Evolutionary conservation across 1,284 basidiomycete genomes (phyloP), one percentile per base, ranked within the genome.

Genomic region (Athelia sp.): DNA sequence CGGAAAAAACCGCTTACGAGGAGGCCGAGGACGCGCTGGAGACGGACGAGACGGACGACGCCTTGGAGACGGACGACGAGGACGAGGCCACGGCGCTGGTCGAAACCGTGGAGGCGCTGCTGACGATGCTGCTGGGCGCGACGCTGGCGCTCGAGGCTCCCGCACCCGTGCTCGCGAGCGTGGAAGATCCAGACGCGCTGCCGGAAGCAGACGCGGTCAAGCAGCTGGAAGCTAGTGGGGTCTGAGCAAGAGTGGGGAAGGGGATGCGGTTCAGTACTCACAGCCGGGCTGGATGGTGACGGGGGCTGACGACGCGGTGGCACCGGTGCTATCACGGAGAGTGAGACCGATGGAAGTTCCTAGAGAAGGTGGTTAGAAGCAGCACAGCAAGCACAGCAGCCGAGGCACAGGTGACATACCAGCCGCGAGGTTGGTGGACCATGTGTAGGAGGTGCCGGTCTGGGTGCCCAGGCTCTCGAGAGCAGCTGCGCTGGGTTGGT

Each of bases 241-340:
- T 36, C 4, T 18, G 47, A 51, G 43, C 48, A 46, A 24, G 43
- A 49, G 14, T 10, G 43, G 4, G 19, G 29, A 45, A 26, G 35
- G 43, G 54, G 52, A 46, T 18, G 45, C 14, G 4, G 48, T 18
- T 29, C 46, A 24, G 46, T 9, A 67, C 76, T 48, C 68, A 85
- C 82, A 34, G 48, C 79, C 72, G 21, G 63, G 0, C 24, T 65
- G 58, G 54, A 85, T 58, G n/a, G 61, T 69, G 68, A 87, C 72
- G 2, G 76, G 36, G 15, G 74, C 81, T 3, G 73, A 68, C 56
- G 82, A 77, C 2, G 62, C 72, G 44, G 61, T 45, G 0, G 23
- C 1, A 58, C 85, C 84, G 32, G 63, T 75, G 51, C 44, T 60
- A 54, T 88, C 85, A 60, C 72, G 72, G 50, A 87, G 48, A 4